Conservation (phyloP, 2,329 filamentous ascomycete genomes). For the Lachnellula cervina region DNA sequence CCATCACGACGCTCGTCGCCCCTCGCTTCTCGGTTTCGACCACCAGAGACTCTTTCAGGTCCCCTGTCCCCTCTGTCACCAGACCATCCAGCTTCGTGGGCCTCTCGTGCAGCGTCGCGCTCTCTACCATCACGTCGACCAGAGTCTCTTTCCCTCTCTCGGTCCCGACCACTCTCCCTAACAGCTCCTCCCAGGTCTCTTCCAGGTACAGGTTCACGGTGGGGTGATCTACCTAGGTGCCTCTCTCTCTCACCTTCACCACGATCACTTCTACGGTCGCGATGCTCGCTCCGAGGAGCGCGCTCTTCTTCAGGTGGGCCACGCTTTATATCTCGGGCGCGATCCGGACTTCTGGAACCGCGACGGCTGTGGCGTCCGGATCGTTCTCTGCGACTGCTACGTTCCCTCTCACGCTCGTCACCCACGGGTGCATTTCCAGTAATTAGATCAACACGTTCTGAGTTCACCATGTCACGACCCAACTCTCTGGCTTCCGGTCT, state of each 20-base stretch:
- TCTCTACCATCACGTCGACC: conserved; percentile 22
- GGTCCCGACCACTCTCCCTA: conserved; percentile 6
- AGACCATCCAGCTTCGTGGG: conserved; percentile 20
- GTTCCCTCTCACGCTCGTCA: conserved; percentile 26
- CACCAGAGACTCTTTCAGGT: conserved; percentile 14
- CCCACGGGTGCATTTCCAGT: conserved; percentile 13
- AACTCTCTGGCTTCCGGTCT: conserved; percentile 20
- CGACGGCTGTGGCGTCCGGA: conserved; percentile 30
- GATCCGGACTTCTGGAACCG: conserved; percentile 27
- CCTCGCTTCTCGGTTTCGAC: conserved; percentile 17
- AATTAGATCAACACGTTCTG: conserved; percentile 28
- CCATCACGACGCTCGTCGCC: conserved; percentile 15
- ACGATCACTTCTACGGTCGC: conserved; percentile 22
- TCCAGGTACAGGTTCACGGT: conserved; percentile 8
- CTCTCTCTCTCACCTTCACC: conserved; percentile 22
- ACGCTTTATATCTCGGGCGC: conserved; percentile 28
- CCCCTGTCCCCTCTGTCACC: conserved; percentile 21
- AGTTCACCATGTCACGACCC: conserved; percentile 23
- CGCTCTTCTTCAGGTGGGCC: conserved; percentile 25
- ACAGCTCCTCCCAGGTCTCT: conserved; percentile 3
- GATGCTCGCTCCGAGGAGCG: conserved; percentile 23
- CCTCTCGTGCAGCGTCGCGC: conserved; percentile 16
- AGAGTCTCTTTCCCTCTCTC: conserved; percentile 17
- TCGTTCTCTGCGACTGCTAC: conserved; percentile 26
- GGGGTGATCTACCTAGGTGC: conserved; percentile 13